Conservation (phyloP, 768 basidiomycete genomes). For the Tulasnella sp. region DNA sequence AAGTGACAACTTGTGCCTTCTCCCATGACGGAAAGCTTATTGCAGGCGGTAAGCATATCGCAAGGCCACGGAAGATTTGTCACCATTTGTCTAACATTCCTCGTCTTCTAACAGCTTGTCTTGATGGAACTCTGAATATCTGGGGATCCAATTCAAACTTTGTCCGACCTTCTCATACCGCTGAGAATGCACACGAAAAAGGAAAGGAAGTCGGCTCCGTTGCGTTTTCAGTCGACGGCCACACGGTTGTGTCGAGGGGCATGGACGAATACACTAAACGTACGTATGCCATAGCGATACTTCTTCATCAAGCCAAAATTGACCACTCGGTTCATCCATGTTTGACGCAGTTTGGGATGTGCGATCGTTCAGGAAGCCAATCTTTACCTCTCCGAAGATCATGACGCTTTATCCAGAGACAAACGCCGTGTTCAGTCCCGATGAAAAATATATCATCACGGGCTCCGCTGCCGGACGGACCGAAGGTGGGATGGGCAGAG, state of each 20-base stretch:
- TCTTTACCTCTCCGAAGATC: conserved; percentile 53
- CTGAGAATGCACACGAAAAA: conserved; percentile 83
- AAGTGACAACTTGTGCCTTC: conserved; percentile 80
- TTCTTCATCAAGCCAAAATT: background rate
- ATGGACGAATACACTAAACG: conserved; percentile 94
- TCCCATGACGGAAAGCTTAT: conserved; percentile 85
- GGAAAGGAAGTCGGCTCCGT: conserved; percentile 80
- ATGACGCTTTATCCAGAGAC: conserved; percentile 83
- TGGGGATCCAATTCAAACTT: conserved; percentile 93
- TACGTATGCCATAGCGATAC: conserved; percentile 39
- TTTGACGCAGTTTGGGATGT: conserved; percentile 81
- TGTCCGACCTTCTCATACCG: conserved; percentile 76
- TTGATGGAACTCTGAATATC: conserved; percentile 87
- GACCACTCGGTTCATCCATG: background rate
- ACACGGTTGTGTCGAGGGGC: conserved; percentile 77
- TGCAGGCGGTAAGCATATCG: conserved; percentile 59
- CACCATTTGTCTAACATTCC: conserved; percentile 5
- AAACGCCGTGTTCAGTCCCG: conserved; percentile 92
- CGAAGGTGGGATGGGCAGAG: conserved; percentile 37
- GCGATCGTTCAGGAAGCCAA: conserved; percentile 81
- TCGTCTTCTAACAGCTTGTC: conserved; percentile 51
- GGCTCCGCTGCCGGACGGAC: conserved; percentile 67
- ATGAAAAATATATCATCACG: conserved; percentile 81
- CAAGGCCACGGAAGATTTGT: conserved; percentile 2
- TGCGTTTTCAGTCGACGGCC: conserved; percentile 81